Evolutionary conservation across 192 early-diverging fungal species (phyloP).

Genomic region (Physocladia obscura): DNA sequence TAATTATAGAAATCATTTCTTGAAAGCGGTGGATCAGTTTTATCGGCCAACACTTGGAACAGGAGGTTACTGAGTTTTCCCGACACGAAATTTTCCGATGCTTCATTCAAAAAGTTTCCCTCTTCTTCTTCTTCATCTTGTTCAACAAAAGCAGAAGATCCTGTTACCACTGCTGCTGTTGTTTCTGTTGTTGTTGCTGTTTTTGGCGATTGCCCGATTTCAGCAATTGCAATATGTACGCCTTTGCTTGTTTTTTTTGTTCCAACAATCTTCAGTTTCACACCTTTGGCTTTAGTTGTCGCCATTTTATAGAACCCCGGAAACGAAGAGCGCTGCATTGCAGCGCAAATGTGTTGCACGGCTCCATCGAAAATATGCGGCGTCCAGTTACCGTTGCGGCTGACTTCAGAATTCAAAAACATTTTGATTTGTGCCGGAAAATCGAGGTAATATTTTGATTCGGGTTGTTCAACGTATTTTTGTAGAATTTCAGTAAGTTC

Average conservation of each 20-base stretch:
- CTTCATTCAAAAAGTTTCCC: not conserved
- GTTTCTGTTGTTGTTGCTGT: not conserved
- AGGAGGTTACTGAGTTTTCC: constrained; percentile 16
- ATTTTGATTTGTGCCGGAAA: not conserved
- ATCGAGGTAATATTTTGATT: not conserved
- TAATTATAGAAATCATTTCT: constrained; percentile 16
- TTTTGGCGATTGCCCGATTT: not conserved
- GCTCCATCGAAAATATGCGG: constrained; percentile 16
- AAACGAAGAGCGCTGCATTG: constrained; percentile 9
- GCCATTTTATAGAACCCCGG: constrained; percentile 16
- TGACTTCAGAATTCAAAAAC: constrained; percentile 19
- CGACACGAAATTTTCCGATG: not conserved
- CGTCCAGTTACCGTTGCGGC: constrained; percentile 23
- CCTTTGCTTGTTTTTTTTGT: constrained; percentile 28
- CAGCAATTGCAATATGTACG: not conserved
- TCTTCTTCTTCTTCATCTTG: not conserved
- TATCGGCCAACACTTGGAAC: constrained; percentile 19
- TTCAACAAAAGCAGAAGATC: not conserved
- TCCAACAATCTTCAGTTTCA: constrained; percentile 22
- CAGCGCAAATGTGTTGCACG: not conserved
- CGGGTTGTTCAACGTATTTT: constrained; percentile 17
- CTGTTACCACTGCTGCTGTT: not conserved
- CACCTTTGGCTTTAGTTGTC: constrained; percentile 22
- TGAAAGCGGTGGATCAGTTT: constrained; percentile 8
- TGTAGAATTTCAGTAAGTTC: constrained; percentile 13